These are phyloP conservation scores for Maudiozyma bulderi DNA, from an alignment of 805 yeast species.

Conservation along the genomic window DNA sequence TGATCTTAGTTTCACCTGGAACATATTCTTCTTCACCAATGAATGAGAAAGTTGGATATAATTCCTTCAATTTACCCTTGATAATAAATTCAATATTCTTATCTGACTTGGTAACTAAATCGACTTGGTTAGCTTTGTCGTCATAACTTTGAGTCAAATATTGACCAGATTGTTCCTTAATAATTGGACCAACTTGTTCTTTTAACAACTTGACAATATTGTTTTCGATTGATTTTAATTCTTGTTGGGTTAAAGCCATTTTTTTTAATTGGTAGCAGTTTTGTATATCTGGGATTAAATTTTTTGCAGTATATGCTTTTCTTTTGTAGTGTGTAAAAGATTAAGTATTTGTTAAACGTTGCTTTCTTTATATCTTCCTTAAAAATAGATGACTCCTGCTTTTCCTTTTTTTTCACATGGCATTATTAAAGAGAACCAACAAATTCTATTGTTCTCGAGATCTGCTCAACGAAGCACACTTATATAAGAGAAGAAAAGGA, in stretches of 20 bases:
- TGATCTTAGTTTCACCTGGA: slow-evolving; percentile 38
- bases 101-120: slow-evolving; percentile 53
- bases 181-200: slow-evolving; percentile 21
- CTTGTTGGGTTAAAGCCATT: slow-evolving; percentile 14
- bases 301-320: neutral
- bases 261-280: neutral
- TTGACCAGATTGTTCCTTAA: slow-evolving; percentile 20
- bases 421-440: too few relatives aligned
- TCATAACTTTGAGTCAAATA: slow-evolving; percentile 32
- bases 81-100: slow-evolving; percentile 41
- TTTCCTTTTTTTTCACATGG: too few relatives aligned
- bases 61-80: slow-evolving; percentile 20
- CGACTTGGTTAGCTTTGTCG: slow-evolving; percentile 52
- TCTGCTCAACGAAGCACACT: too few relatives aligned
- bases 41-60: slow-evolving; percentile 44
- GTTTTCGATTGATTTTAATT: slow-evolving; percentile 22
- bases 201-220: slow-evolving; percentile 15
- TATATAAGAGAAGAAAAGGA: too few relatives aligned
- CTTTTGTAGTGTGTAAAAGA: too few relatives aligned
- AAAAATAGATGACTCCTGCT: too few relatives aligned
- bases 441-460: too few relatives aligned
- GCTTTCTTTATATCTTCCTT: too few relatives aligned
- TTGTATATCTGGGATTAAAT: neutral
- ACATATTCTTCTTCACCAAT: slow-evolving; percentile 54
- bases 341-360: too few relatives aligned